These are phyloP conservation scores for Nyctanthes arbortristis DNA, from an alignment of 257 asterid genomes.

Conservation along the genomic window DNA sequence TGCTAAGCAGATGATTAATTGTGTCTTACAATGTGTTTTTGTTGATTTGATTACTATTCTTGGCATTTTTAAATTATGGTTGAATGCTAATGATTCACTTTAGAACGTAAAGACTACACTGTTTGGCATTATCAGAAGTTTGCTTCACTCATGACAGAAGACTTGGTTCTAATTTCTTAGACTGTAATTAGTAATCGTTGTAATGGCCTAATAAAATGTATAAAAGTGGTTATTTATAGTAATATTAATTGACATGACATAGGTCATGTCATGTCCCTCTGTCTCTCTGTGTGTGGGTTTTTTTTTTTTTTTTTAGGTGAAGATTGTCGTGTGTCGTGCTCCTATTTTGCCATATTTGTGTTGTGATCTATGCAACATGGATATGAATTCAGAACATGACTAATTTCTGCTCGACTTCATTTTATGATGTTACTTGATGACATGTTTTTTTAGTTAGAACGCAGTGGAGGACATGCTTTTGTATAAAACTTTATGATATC, in stretches of 20 bases:
- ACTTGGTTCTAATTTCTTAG: not conserved
- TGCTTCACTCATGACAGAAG: not conserved
- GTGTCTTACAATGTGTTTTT: not conserved
- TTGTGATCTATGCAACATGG: not conserved
- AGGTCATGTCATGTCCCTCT: no score
- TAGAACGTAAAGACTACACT: not conserved
- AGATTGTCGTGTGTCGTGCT: not conserved
- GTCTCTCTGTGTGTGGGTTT: not conserved
- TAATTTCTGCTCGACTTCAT: not conserved
- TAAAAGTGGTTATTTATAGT: no score
- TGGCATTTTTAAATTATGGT: not conserved
- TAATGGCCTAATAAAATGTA: not conserved
- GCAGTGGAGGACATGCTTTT: not conserved
- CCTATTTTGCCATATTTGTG: not conserved
- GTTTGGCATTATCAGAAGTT: not conserved
- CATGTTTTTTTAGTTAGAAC: not conserved
- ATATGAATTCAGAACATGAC: not conserved
- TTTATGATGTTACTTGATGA: not conserved
- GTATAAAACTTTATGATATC: not conserved
- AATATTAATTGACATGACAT: not conserved
- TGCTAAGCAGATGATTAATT: not conserved
- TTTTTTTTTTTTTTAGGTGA: no score
- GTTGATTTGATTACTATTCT: not conserved
- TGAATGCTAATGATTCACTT: not conserved
- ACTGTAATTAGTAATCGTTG: not conserved